A percentile compares a stretch with the other conserved stretches of the same genome.
Conservation (phyloP, 1,284 basidiomycete species). For the Anthracocystis panici-leucophaei region DNA sequence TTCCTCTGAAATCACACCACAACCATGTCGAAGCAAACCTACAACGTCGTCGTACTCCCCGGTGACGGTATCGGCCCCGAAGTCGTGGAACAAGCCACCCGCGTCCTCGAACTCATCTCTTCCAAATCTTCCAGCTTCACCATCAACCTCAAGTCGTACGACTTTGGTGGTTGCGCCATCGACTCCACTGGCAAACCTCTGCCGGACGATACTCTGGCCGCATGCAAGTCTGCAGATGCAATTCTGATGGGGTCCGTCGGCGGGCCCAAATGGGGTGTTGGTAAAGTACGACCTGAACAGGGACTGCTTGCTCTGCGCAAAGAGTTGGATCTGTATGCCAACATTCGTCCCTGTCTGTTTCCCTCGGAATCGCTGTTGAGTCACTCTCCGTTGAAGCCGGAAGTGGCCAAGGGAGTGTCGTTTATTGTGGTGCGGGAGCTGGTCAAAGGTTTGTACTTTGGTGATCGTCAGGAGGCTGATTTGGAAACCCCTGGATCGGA, state of each 20-base stretch:
- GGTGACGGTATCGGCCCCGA: slow-evolving; percentile 99
- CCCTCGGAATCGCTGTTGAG: slow-evolving; percentile 89
- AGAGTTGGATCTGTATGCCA: slow-evolving; percentile 92
- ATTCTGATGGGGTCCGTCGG: slow-evolving; percentile 79
- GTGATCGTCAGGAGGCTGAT: slow-evolving; percentile 85
- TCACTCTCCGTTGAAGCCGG: slow-evolving; percentile 91
- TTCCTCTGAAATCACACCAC: background rate
- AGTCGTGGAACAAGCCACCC: slow-evolving; percentile 87
- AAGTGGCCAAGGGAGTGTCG: slow-evolving; percentile 85
- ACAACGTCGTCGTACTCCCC: slow-evolving; percentile 76
- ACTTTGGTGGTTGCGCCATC: slow-evolving; percentile 94
- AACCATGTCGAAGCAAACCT: slow-evolving; percentile 40
- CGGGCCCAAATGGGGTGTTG: slow-evolving; percentile 96
- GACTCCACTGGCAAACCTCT: slow-evolving; percentile 86
- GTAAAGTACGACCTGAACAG: slow-evolving; percentile 92
- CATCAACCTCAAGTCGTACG: slow-evolving; percentile 77
- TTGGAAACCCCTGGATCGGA: slow-evolving; percentile 60
- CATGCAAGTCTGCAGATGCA: slow-evolving; percentile 67
- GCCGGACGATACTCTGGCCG: slow-evolving; percentile 83
- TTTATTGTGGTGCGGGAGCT: slow-evolving; percentile 96
- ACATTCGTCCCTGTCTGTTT: slow-evolving; percentile 96
- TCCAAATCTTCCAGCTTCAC: slow-evolving; percentile 75
- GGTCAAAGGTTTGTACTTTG: slow-evolving; percentile 78
- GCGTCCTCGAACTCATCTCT: slow-evolving; percentile 83
- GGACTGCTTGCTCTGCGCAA: slow-evolving; percentile 93